Percentiles rank a stretch among this genome's conserved stretches.
phyloP scores from a whole-genome alignment of 148 eudicot species.

The Talinum fruticosum region DNA sequence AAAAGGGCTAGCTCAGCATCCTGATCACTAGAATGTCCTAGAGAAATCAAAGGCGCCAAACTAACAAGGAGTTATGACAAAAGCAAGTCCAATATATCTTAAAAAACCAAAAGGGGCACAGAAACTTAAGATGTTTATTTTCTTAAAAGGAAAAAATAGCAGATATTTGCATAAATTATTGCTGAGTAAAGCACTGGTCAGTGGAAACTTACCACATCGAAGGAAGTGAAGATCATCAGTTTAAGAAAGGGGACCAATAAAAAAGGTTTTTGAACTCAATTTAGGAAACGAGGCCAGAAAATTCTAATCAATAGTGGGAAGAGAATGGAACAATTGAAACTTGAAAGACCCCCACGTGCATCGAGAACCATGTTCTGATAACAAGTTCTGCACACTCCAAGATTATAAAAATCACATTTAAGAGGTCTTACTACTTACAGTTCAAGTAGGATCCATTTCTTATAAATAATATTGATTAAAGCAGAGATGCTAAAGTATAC shows the following conservation, averaged over 20 bases:
- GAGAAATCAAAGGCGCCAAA: constrained; percentile 14
- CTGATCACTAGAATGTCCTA: constrained; percentile 3
- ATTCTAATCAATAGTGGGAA: constrained; percentile 18
- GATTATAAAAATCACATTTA: constrained; percentile 10
- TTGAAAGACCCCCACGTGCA: constrained; percentile 37
- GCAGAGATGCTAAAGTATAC: constrained; percentile 18
- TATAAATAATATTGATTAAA: neutral
- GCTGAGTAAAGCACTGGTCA: constrained; percentile 4
- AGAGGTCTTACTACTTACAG: neutral
- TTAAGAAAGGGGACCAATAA: neutral
- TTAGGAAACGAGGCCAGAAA: neutral
- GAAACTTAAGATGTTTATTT: neutral
- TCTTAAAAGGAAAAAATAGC: neutral
- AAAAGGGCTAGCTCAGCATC: neutral
- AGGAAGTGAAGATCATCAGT: constrained; percentile 24
- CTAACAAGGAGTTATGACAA: neutral
- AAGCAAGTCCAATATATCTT: neutral
- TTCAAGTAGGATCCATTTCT: constrained; percentile 18
- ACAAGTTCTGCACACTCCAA: constrained; percentile 20
- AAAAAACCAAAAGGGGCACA: neutral
- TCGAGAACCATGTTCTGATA: constrained; percentile 28
- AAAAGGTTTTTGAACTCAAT: constrained; percentile 5
- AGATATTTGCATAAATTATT: neutral
- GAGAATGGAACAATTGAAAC: constrained; percentile 29
- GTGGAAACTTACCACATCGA: constrained; percentile 27